Conservation (phyloP, 805 yeast genomes). For the Cyberlindnera xylosilytica region DNA sequence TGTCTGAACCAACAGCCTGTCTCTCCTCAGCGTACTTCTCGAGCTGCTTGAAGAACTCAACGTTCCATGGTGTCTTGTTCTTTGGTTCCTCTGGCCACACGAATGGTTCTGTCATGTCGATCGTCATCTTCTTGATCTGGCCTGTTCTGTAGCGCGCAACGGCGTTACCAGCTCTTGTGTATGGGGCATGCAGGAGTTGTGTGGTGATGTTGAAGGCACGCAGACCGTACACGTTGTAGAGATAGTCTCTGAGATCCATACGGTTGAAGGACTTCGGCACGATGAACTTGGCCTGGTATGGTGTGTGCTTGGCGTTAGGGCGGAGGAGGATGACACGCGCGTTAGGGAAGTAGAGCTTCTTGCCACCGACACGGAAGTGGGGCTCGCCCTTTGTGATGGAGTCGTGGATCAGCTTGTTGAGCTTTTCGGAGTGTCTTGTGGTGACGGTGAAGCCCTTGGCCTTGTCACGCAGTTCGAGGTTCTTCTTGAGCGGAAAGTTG, state of each 20-base stretch:
- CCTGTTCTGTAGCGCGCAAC: slow-evolving; percentile 72
- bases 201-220: slow-evolving; percentile 87
- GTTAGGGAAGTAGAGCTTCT: slow-evolving; percentile 76
- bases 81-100: slow-evolving; percentile 79
- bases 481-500: slow-evolving; percentile 15
- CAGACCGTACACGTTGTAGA: slow-evolving; percentile 85
- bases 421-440: slow-evolving; percentile 25
- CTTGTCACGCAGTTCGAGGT: slow-evolving; percentile 12
- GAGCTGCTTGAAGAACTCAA: slow-evolving; percentile 43
- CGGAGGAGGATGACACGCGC: slow-evolving; percentile 78
- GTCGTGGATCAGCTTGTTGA: slow-evolving; percentile 31
- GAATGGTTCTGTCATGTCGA: slow-evolving; percentile 93
- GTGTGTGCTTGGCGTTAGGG: slow-evolving; percentile 95
- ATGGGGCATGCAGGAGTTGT: slow-evolving; percentile 73
- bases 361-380: slow-evolving; percentile 80
- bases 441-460: slow-evolving; percentile 22
- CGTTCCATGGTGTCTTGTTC: slow-evolving; percentile 40
- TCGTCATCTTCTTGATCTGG: slow-evolving; percentile 92
- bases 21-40: slow-evolving; percentile 50
- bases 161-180: slow-evolving; percentile 53
- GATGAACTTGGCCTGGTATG: slow-evolving; percentile 93
- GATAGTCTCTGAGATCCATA: slow-evolving; percentile 89
- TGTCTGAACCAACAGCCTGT: slow-evolving; percentile 61
- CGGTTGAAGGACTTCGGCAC: slow-evolving; percentile 94
- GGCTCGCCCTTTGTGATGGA: slow-evolving; percentile 62